Evolutionary conservation across 805 yeast genomes (phyloP).

Genomic region (Suhomyces sp.): DNA sequence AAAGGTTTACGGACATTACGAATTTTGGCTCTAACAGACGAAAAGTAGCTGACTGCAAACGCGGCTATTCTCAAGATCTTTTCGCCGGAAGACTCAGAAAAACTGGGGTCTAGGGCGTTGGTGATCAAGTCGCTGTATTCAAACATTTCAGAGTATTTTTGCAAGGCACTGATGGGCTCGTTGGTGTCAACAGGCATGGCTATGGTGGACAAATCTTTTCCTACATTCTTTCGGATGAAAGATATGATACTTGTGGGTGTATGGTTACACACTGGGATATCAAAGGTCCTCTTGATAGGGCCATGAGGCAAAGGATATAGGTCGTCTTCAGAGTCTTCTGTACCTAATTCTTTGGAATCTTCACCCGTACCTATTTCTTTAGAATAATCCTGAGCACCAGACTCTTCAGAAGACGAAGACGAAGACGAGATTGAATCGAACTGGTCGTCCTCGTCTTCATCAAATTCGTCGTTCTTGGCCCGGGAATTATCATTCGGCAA

Average conservation of each 20-base stretch:
- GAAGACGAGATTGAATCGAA: slow-evolving; percentile 18
- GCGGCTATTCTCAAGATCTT: slow-evolving; percentile 67
- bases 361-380: background rate
- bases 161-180: slow-evolving; percentile 85
- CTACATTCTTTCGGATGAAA: slow-evolving; percentile 83
- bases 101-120: slow-evolving; percentile 49
- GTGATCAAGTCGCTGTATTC: slow-evolving; percentile 73
- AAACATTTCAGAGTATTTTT: slow-evolving; percentile 71
- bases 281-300: slow-evolving; percentile 51
- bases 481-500: slow-evolving; percentile 4
- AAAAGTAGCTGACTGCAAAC: slow-evolving; percentile 74
- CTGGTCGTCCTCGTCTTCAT: slow-evolving; percentile 16
- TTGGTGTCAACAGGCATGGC: slow-evolving; percentile 94
- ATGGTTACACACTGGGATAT: slow-evolving; percentile 54
- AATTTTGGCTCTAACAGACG: slow-evolving; percentile 69
- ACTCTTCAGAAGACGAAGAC: slow-evolving; percentile 13
- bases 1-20: slow-evolving; percentile 87
- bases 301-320: slow-evolving; percentile 67
- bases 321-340: slow-evolving; percentile 22
- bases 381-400: slow-evolving; percentile 9
- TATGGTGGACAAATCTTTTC: slow-evolving; percentile 79
- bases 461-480: slow-evolving; percentile 4
- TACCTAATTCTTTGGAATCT: slow-evolving; percentile 1
- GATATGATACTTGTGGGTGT: slow-evolving; percentile 82
- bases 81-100: slow-evolving; percentile 50